phyloP scores from a whole-genome alignment of 352 stramenopile species.

The Pythium graminicola region DNA sequence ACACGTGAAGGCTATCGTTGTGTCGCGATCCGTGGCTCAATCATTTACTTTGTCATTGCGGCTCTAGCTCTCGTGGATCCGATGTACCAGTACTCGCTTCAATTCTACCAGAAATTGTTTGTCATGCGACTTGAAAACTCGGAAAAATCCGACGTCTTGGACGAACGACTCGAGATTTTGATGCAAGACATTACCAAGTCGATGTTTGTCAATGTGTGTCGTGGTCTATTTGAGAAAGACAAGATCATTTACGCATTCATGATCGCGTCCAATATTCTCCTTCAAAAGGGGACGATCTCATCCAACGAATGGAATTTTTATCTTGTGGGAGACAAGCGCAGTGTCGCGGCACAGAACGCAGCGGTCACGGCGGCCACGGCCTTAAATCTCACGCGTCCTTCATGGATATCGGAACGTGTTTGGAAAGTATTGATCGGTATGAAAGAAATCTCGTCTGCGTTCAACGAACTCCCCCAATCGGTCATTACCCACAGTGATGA shows the following conservation, averaged over 20 bases:
- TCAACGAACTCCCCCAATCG: slow-evolving; percentile 39
- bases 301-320: slow-evolving; percentile 85
- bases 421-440: slow-evolving; percentile 71
- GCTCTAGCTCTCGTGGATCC: slow-evolving; percentile 88
- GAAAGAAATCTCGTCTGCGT: slow-evolving; percentile 52
- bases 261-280: slow-evolving; percentile 84
- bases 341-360: slow-evolving; percentile 35
- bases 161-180: slow-evolving; percentile 83
- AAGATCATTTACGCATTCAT: slow-evolving; percentile 95
- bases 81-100: slow-evolving; percentile 95
- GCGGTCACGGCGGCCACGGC: slow-evolving; percentile 26
- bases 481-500: slow-evolving; percentile 35
- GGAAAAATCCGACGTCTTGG: slow-evolving; percentile 71
- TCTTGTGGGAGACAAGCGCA: slow-evolving; percentile 81
- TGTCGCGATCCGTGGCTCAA: slow-evolving; percentile 84
- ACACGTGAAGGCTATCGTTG: slow-evolving; percentile 89
- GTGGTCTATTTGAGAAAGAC: slow-evolving; percentile 93
- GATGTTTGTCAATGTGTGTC: slow-evolving; percentile 93
- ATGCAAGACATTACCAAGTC: slow-evolving; percentile 89
- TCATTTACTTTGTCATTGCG: slow-evolving; percentile 94
- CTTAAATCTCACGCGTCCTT: slow-evolving; percentile 32
- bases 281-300: slow-evolving; percentile 67
- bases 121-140: slow-evolving; percentile 82
- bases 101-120: slow-evolving; percentile 93
- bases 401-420: slow-evolving; percentile 72